phyloP scores from a whole-genome alignment of 768 basidiomycete genomes.

The Tremella mesenterica region DNA sequence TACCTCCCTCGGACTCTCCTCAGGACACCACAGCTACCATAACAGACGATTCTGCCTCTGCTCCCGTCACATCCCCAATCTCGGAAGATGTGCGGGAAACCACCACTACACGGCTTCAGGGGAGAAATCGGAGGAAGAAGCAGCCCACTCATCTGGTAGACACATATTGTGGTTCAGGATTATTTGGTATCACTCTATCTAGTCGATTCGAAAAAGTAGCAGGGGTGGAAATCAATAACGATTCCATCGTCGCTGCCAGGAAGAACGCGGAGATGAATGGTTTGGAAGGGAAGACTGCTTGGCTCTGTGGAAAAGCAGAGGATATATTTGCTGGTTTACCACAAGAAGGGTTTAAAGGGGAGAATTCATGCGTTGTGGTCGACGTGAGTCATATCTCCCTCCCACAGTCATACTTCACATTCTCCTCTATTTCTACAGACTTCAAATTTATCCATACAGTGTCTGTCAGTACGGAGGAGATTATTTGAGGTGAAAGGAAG shows the following conservation, averaged over 20 bases:
- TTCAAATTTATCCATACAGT: too few species aligned
- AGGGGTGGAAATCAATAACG: constrained; percentile 67
- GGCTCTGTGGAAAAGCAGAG: constrained; percentile 67
- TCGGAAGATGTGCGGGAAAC: neutral
- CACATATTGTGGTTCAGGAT: constrained; percentile 59
- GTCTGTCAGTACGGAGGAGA: too few species aligned
- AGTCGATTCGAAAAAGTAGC: constrained; percentile 64
- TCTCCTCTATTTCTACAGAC: too few species aligned
- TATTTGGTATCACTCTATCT: constrained; percentile 51
- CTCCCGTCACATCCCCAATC: too few species aligned
- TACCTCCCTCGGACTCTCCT: neutral
- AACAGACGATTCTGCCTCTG: too few species aligned
- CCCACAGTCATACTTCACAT: too few species aligned
- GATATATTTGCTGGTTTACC: constrained; percentile 58
- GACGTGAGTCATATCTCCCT: constrained; percentile 27
- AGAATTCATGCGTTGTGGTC: constrained; percentile 41
- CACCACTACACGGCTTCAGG: neutral
- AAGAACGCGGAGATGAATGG: constrained; percentile 47
- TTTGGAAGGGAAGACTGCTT: constrained; percentile 49
- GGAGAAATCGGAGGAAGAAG: too few species aligned
- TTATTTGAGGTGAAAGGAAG: neutral
- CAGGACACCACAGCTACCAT: neutral
- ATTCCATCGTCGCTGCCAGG: constrained; percentile 41
- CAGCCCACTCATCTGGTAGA: constrained; percentile 77
- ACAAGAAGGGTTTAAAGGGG: constrained; percentile 33